Percentiles rank a stretch among this genome's conserved stretches.
Evolutionary conservation across 2,329 filamentous ascomycete species (phyloP).

Genomic region (Cytospora paraplurivora): DNA sequence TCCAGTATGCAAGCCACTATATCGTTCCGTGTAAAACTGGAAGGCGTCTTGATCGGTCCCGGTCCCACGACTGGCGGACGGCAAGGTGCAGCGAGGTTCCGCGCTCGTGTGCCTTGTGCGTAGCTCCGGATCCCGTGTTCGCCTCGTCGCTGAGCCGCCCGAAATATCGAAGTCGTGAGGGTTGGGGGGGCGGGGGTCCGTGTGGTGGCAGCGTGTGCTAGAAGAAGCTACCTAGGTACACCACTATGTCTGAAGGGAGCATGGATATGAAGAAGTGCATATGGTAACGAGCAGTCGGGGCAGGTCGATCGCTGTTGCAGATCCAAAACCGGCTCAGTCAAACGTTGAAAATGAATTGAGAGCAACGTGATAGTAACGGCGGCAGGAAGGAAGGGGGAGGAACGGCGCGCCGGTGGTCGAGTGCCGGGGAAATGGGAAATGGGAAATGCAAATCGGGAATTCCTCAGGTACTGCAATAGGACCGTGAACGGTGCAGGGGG

Average conservation of each 20-base stretch:
- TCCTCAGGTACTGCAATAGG: not conserved
- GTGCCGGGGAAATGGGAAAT: not conserved
- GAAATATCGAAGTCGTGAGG: not conserved
- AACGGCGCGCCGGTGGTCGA: not conserved
- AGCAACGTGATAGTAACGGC: not conserved
- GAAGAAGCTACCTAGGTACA: not conserved
- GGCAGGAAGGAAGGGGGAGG: not conserved
- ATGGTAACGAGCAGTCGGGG: not conserved
- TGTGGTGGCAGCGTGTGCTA: not conserved
- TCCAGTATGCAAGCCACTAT: not conserved
- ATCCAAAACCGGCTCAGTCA: not conserved
- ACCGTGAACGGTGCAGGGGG: not conserved
- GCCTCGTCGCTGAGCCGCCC: not conserved
- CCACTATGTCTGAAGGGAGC: not conserved
- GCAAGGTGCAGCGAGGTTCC: constrained; percentile 16
- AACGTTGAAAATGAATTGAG: not conserved
- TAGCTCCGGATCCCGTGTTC: not conserved
- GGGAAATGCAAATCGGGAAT: not conserved
- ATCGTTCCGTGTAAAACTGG: not conserved
- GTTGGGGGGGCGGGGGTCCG: not conserved
- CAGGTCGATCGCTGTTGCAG: not conserved
- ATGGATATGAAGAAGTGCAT: not conserved
- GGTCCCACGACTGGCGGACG: constrained; percentile 14
- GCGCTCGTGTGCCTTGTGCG: constrained; percentile 6
- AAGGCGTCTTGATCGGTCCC: not conserved